These are phyloP conservation scores for Auriscalpium vulgare DNA, from an alignment of 768 basidiomycete species.

Conservation along the genomic window DNA sequence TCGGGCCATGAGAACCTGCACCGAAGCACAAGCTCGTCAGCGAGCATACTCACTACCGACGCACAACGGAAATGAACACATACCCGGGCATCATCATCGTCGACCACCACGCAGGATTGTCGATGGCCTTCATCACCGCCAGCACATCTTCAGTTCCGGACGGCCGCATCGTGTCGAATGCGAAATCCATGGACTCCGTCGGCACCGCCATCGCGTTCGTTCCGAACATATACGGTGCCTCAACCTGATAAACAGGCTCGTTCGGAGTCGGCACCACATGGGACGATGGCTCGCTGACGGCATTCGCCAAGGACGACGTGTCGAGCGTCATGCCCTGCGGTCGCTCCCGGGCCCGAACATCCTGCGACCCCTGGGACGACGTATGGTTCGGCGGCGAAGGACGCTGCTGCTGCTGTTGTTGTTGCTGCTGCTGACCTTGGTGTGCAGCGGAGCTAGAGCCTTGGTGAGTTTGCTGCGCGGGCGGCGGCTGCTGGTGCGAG, in stretches of 20 bases:
- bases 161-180: constrained; percentile 1
- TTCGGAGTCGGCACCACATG: neutral
- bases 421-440: neutral
- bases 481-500: constrained; percentile 7
- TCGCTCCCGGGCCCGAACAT: neutral
- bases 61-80: constrained; percentile 2
- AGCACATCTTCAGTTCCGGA: constrained; percentile 38
- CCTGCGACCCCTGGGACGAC: neutral
- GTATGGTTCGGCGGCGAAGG: neutral
- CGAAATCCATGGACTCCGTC: constrained; percentile 3
- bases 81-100: constrained; percentile 86
- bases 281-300: neutral
- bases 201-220: neutral
- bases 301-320: neutral
- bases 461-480: constrained; percentile 2
- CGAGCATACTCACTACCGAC: neutral
- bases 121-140: constrained; percentile 66
- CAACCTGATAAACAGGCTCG: neutral
- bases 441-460: neutral
- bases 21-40: neutral
- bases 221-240: constrained; percentile 6
- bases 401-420: neutral
- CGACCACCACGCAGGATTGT: constrained; percentile 66
- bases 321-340: neutral
- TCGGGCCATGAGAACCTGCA: constrained; percentile 10